phyloP scores from a whole-genome alignment of 805 yeast species.

The Blastobotrys attinorum region DNA sequence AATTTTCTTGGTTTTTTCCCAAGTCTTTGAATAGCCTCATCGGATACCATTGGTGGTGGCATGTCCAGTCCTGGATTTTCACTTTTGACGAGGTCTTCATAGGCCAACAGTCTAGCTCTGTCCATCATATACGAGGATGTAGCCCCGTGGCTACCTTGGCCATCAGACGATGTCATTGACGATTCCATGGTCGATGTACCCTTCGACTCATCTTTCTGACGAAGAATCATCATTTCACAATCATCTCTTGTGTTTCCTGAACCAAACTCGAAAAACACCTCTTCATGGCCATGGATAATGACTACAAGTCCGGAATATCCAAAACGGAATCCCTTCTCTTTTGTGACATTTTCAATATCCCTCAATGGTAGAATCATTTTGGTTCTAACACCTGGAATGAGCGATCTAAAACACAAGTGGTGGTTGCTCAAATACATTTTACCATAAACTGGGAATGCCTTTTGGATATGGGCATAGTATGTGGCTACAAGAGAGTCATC shows the following conservation, averaged over 20 bases:
- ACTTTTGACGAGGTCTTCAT: slow-evolving; percentile 48
- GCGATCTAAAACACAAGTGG: slow-evolving; percentile 70
- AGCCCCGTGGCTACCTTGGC: background rate
- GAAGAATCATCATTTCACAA: slow-evolving; percentile 44
- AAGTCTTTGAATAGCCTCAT: background rate
- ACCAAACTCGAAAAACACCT: slow-evolving; percentile 63
- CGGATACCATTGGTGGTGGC: background rate
- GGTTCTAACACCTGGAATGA: slow-evolving; percentile 69
- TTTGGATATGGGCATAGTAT: slow-evolving; percentile 60
- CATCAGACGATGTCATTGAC: background rate
- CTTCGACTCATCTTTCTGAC: slow-evolving; percentile 37
- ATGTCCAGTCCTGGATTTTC: slow-evolving; percentile 1
- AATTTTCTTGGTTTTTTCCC: slow-evolving; percentile 44
- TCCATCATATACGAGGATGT: slow-evolving; percentile 26
- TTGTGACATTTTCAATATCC: slow-evolving; percentile 63
- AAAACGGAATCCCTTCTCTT: slow-evolving; percentile 61
- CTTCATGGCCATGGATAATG: slow-evolving; percentile 67
- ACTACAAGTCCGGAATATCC: slow-evolving; percentile 63
- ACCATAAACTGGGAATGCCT: slow-evolving; percentile 75
- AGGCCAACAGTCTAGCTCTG: slow-evolving; percentile 53
- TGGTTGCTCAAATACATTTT: slow-evolving; percentile 64
- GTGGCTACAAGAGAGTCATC: slow-evolving; percentile 51
- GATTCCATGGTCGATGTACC: slow-evolving; percentile 4
- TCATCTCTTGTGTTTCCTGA: slow-evolving; percentile 47
- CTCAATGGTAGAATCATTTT: slow-evolving; percentile 73